Percentiles rank a stretch among this genome's conserved stretches.
These are phyloP conservation scores for Physcomitrium patens DNA, from an alignment of 225 moss, liverwort and hornwort genomes.

Conservation along the genomic window DNA sequence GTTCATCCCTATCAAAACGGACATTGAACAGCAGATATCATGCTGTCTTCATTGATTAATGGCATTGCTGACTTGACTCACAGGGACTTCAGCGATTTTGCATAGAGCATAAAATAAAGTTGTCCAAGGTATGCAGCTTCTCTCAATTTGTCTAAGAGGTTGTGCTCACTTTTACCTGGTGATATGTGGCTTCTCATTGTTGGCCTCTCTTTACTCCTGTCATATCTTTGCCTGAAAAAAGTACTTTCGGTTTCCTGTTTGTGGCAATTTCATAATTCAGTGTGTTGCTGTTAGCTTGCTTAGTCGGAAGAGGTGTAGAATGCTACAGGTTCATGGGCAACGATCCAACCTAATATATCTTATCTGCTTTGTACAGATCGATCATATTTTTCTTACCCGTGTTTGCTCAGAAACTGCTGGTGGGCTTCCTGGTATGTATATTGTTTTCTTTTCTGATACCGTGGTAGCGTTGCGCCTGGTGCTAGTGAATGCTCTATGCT, in stretches of 20 bases:
- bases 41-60: constrained; percentile 26
- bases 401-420: constrained; percentile 96
- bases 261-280: not conserved
- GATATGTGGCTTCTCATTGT: constrained; percentile 24
- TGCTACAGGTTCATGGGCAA: constrained; percentile 5
- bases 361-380: constrained; percentile 66
- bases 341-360: not conserved
- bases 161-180: constrained; percentile 52
- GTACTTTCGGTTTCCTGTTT: not conserved
- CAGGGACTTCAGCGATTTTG: constrained; percentile 99
- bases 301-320: constrained; percentile 1
- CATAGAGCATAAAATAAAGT: constrained; percentile 97
- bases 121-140: constrained; percentile 97
- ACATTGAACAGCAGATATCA: constrained; percentile 13
- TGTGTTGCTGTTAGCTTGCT: constrained; percentile 1
- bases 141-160: constrained; percentile 70
- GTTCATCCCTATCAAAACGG: constrained; percentile 1
- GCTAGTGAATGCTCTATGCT: constrained; percentile 9
- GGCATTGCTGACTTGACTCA: not conserved
- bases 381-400: constrained; percentile 97
- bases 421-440: constrained; percentile 81
- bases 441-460: constrained; percentile 13
- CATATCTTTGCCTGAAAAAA: constrained; percentile 6
- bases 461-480: constrained; percentile 2
- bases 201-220: not conserved